These are phyloP conservation scores for Wallacemonas collosoma DNA, from an alignment of 208 protist genomes.

Conservation along the genomic window DNA sequence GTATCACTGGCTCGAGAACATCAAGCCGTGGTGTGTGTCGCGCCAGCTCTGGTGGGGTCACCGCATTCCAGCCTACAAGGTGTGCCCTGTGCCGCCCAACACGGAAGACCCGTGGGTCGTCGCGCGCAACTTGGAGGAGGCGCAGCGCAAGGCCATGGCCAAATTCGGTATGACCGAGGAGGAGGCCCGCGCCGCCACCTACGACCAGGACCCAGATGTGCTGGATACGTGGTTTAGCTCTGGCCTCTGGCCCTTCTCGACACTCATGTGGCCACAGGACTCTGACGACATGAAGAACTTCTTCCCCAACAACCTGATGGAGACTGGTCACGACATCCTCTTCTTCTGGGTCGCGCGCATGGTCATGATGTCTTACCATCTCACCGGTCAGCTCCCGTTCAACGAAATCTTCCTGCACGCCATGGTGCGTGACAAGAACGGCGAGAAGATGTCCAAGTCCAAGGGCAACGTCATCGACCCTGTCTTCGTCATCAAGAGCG, in stretches of 20 bases:
- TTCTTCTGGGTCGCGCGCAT: constrained; percentile 99
- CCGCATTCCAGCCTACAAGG: constrained; percentile 99
- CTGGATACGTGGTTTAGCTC: constrained; percentile 99
- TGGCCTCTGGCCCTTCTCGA: constrained; percentile 99
- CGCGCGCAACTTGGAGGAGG: constrained; percentile 94
- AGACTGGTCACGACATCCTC: constrained; percentile 99
- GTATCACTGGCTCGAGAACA: constrained; percentile 97
- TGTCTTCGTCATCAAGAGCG: constrained; percentile 98
- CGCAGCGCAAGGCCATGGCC: constrained; percentile 74
- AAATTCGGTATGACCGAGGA: constrained; percentile 85
- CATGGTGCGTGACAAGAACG: constrained; percentile 99
- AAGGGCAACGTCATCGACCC: constrained; percentile 99
- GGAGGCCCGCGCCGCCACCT: constrained; percentile 51
- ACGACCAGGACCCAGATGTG: constrained; percentile 99
- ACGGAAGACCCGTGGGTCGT: constrained; percentile 94
- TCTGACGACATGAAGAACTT: constrained; percentile 94
- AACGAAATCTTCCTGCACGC: constrained; percentile 98
- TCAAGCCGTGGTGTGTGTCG: constrained; percentile 98
- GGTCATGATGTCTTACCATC: constrained; percentile 99
- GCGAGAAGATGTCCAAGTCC: constrained; percentile 99
- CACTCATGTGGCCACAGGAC: constrained; percentile 96
- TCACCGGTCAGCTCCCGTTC: constrained; percentile 98
- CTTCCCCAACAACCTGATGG: constrained; percentile 97
- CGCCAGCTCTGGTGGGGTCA: constrained; percentile 99
- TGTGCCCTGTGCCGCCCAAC: constrained; percentile 38